Base-by-base conservation (phyloP, 768 basidiomycete genomes). In the Sistotremastrum suecicum region DNA sequence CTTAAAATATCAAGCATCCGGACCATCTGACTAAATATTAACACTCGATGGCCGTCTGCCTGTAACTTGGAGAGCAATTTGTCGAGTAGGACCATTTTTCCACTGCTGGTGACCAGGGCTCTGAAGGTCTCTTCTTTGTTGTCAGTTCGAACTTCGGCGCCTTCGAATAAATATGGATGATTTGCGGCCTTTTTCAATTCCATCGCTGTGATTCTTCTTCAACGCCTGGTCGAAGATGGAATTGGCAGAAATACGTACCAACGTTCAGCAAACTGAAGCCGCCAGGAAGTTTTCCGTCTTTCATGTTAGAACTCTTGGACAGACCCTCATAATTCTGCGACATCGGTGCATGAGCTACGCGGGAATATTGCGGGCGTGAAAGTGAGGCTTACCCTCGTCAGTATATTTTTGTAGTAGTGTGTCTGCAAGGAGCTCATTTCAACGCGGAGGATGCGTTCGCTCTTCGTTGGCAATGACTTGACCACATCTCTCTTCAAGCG, bases 1-100 rank as follows among this genome's bases (percentile, higher is more conserved):
- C 87, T 92, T 56, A 99, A 76, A 60, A 99, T 98, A 65, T 99
- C 95, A 39, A 99, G 73, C 79, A 98, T 88, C 48, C 95, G 80
- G 48, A 98, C 92, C 95, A 99, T 99, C 64, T 97, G 90, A 56
- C 91, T 95, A 71, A 99, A 99, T 55, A 99, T 98, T 54, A 99
- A 74, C 30, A 99, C 95, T 42, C 95, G 85, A 57, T 98, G 95
- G 3, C 87, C 86, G 59, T 98, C 94, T 53, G 76, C 79, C 55
- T 84, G 84, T 42, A 98, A 74, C 11, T 88, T 80, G 28, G 71
- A 74, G n/a, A 98, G 78, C 10, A 99, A 76, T 62, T 99, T 99
- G 68, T 99, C 95, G 45, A 99, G 80, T 33, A 99, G 68, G 42
- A 98, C 92, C 83, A 99, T 80, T 68, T 99, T 99, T 34, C 95